Base-by-base conservation (phyloP, 805 yeast species). In the Isabelozyma rhagii region DNA sequence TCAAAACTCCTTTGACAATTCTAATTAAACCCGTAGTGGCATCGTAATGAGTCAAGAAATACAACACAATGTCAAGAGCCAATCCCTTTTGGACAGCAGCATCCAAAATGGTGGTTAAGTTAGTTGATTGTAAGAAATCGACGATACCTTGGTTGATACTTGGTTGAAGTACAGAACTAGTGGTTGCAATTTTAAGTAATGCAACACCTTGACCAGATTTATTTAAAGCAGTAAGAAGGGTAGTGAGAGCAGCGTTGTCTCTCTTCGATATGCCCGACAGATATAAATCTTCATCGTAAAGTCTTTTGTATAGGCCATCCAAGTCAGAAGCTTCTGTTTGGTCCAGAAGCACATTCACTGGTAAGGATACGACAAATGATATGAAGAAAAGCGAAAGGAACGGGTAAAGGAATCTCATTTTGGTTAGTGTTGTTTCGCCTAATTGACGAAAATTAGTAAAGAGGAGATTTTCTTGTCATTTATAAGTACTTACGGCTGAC, bases 21-120 rank as follows among this genome's bases (percentile, higher is more conserved):
- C 27, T 28, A 38, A 43, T 43, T n/a, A 43, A 10, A 15, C 45
- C 45, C 5, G 45, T 27, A 15, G 27, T n/a, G 13, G 27, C 38
- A 5, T 43, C 39, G 18, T 43, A 43, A 17, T 43, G 34, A 31
- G 45, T 25, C 34, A 58, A 49, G 14, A 56, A 58, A 45, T 38
- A 45, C 13, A 56, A 43, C 8, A 62, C 56, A 44, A 66, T 54
- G 47, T 66, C 69, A 43, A 63, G 57, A 3, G 61, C 62, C 43
- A 65, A 57, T 8, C 61, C 60, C 8, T 68, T 63, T 31, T 59
- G 50, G 43, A 63, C 68, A 21, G 63, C 64, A 4, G 64, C 57
- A 21, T 36, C 39, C 41, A 66, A 54, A 25, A 66, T 49, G 44
- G 53, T 55, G 2, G 57, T 48, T 45, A 65, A 58, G 47, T 63